Evolutionary conservation across 2,329 filamentous ascomycete species (phyloP).

Genomic region (Colletotrichum liaoningense): DNA sequence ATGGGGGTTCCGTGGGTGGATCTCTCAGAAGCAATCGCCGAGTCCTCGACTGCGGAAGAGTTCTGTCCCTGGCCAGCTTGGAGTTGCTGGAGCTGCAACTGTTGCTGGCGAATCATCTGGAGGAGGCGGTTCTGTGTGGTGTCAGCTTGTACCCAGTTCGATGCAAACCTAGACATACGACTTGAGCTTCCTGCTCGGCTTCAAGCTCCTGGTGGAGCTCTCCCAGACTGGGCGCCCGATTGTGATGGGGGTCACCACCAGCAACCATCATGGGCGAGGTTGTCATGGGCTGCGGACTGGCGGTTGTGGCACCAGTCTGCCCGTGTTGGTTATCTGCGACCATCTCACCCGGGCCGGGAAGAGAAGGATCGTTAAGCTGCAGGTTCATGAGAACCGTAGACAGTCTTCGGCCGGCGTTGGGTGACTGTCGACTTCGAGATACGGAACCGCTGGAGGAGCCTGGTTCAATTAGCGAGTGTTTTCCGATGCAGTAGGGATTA

Average conservation of each 20-base stretch:
- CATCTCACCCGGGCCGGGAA: constrained; percentile 79
- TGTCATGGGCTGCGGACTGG: constrained; percentile 59
- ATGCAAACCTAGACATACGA: constrained; percentile 59
- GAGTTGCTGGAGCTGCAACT: constrained; percentile 74
- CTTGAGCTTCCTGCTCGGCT: constrained; percentile 82
- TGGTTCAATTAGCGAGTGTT: constrained; percentile 38
- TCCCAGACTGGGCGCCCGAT: constrained; percentile 76
- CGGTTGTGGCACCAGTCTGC: constrained; percentile 42
- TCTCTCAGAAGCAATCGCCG: constrained; percentile 58
- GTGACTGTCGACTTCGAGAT: constrained; percentile 56
- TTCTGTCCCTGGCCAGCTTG: constrained; percentile 54
- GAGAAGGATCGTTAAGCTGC: constrained; percentile 76
- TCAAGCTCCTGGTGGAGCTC: constrained; percentile 84
- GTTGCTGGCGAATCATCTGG: constrained; percentile 81
- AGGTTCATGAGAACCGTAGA: constrained; percentile 80
- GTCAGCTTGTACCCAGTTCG: constrained; percentile 14
- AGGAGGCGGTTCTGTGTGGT: constrained; percentile 75
- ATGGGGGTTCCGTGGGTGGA: constrained; percentile 51
- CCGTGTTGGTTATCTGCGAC: constrained; percentile 55
- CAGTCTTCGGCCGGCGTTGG: constrained; percentile 67
- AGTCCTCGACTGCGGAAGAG: constrained; percentile 61
- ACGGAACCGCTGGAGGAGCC: constrained; percentile 66
- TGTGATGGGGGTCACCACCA: constrained; percentile 67
- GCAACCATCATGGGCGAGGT: constrained; percentile 57
- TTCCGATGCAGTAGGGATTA: constrained; percentile 6